A percentile compares a stretch with the other conserved stretches of the same genome.
Evolutionary conservation across 2,329 filamentous ascomycete genomes (phyloP).

Genomic region (Aspergillus viridinutans): DNA sequence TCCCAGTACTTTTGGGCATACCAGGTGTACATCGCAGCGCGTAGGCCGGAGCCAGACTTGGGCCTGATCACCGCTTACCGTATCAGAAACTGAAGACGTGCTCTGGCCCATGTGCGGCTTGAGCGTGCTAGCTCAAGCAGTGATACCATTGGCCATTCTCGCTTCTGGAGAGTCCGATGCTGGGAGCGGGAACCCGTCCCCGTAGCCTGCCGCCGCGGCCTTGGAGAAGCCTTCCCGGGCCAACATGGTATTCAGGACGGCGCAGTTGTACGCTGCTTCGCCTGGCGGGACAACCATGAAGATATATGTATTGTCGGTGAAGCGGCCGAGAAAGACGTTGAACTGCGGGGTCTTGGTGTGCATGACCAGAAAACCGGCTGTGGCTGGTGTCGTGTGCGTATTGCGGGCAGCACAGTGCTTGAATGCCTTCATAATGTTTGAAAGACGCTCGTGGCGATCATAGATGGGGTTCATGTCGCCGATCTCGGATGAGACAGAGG

Average conservation of each 20-base stretch:
- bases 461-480: slow-evolving; percentile 79
- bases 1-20: neutral
- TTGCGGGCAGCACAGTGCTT: slow-evolving; percentile 66
- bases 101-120: neutral
- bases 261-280: slow-evolving; percentile 85
- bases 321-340: slow-evolving; percentile 90
- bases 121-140: neutral
- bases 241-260: slow-evolving; percentile 83
- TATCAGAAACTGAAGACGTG: neutral
- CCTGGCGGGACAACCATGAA: slow-evolving; percentile 87
- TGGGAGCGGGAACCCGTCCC: slow-evolving; percentile 40
- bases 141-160: slow-evolving; percentile 8
- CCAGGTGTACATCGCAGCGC: neutral
- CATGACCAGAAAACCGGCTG: slow-evolving; percentile 44
- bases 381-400: slow-evolving; percentile 41
- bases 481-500: slow-evolving; percentile 73
- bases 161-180: slow-evolving; percentile 27
- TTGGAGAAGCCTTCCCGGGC: slow-evolving; percentile 77
- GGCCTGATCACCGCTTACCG: neutral
- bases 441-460: slow-evolving; percentile 90
- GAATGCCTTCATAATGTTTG: slow-evolving; percentile 97
- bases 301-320: slow-evolving; percentile 97
- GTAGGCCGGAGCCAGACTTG: neutral
- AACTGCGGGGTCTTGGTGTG: slow-evolving; percentile 59
- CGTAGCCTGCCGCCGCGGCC: slow-evolving; percentile 47